phyloP scores from a whole-genome alignment of 2,329 filamentous ascomycete genomes.

The Bipolaris zeicola region DNA sequence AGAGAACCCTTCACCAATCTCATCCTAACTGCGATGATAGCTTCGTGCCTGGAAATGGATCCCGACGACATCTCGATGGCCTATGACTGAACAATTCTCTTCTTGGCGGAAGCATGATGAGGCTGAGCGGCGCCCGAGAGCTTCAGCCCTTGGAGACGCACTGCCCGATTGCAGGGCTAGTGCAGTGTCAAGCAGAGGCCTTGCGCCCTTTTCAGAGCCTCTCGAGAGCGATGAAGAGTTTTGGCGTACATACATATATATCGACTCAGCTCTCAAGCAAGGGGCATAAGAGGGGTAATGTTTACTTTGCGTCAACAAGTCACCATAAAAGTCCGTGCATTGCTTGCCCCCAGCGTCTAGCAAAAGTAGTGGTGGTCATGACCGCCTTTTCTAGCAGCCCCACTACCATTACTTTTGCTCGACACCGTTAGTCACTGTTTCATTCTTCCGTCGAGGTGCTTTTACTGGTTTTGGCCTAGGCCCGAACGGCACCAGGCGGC shows the following conservation, averaged over 20 bases:
- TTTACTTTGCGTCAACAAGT: background rate
- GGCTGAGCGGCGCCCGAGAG: conserved; percentile 1
- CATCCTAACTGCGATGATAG: background rate
- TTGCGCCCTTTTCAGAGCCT: conserved; percentile 16
- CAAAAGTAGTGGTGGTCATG: too few relatives aligned
- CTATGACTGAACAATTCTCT: conserved; percentile 1
- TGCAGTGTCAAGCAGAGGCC: background rate
- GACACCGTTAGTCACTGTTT: too few relatives aligned
- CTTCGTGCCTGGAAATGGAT: background rate
- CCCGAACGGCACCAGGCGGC: background rate
- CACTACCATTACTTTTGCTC: too few relatives aligned
- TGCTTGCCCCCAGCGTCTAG: too few relatives aligned
- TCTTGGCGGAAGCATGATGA: background rate
- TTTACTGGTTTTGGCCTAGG: background rate
- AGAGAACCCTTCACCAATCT: conserved; percentile 6
- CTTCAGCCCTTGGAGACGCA: conserved; percentile 2
- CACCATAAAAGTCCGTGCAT: background rate
- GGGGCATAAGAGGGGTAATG: too few relatives aligned
- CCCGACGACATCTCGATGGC: background rate
- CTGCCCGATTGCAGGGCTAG: background rate
- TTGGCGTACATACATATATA: too few relatives aligned
- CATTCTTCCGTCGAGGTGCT: background rate
- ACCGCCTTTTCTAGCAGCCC: too few relatives aligned
- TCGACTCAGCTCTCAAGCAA: too few relatives aligned
- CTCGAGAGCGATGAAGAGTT: too few relatives aligned